phyloP scores from a whole-genome alignment of 352 stramenopile genomes.

The Pythium vanterpoolii region DNA sequence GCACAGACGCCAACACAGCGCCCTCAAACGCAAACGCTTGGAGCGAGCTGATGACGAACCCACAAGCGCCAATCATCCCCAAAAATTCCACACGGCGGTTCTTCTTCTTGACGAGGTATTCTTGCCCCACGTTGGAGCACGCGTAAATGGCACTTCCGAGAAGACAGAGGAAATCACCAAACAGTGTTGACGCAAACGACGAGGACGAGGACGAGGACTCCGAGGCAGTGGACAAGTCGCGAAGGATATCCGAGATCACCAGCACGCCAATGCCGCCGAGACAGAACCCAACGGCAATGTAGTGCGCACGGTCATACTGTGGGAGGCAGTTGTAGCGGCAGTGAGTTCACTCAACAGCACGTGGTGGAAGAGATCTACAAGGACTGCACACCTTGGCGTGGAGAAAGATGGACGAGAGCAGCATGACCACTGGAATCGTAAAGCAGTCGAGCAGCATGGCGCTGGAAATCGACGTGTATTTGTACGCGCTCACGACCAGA shows the following conservation, averaged over 20 bases:
- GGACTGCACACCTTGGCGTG: constrained; percentile 50
- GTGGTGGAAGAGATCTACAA: no score
- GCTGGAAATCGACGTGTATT: constrained; percentile 95
- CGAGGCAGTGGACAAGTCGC: constrained; percentile 30
- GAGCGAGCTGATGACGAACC: constrained; percentile 83
- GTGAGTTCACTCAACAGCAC: not conserved
- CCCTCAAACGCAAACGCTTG: constrained; percentile 87
- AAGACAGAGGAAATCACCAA: constrained; percentile 91
- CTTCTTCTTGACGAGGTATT: constrained; percentile 85
- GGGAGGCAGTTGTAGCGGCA: not conserved
- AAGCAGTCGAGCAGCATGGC: constrained; percentile 96
- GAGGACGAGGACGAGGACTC: constrained; percentile 29
- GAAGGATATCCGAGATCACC: constrained; percentile 82
- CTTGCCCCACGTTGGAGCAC: constrained; percentile 90
- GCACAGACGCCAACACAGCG: constrained; percentile 29
- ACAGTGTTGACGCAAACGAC: constrained; percentile 43
- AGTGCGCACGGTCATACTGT: constrained; percentile 70
- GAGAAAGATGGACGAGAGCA: constrained; percentile 90
- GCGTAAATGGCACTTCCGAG: constrained; percentile 90
- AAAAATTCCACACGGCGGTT: constrained; percentile 91
- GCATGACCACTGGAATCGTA: constrained; percentile 93
- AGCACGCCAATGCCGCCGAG: constrained; percentile 81
- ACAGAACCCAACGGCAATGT: constrained; percentile 77
- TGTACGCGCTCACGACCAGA: constrained; percentile 92
- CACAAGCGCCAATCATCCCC: constrained; percentile 92